Evolutionary conservation across 2,329 filamentous ascomycete species (phyloP).

Genomic region (Cladosporium sp.): DNA sequence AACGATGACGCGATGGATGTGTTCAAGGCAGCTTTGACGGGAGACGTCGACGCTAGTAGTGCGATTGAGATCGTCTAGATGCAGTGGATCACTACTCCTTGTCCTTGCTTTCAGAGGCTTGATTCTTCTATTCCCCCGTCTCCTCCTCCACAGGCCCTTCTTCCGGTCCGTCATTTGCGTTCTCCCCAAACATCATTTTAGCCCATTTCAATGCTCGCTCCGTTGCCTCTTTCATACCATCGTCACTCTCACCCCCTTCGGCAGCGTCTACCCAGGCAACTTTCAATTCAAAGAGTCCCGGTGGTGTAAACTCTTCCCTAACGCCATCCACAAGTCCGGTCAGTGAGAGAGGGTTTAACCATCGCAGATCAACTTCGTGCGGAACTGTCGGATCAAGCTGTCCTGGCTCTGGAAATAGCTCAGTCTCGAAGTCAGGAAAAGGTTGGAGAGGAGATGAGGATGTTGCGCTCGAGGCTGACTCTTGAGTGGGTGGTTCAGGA

Average conservation of each 20-base stretch:
- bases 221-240: not conserved
- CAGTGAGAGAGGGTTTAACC: too few species aligned
- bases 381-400: not conserved
- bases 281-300: too few species aligned
- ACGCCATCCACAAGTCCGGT: too few species aligned
- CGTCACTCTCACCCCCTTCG: not conserved
- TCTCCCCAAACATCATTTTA: not conserved
- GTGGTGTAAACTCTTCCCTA: too few species aligned
- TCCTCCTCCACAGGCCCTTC: not conserved
- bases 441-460: not conserved
- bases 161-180: not conserved
- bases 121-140: too few species aligned
- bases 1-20: conserved; percentile 27
- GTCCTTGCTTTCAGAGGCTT: too few species aligned
- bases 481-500: too few species aligned
- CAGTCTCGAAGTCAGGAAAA: not conserved
- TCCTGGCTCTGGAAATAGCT: not conserved
- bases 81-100: not conserved
- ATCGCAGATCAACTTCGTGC: not conserved
- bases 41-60: not conserved
- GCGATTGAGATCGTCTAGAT: conserved; percentile 9
- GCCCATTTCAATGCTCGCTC: not conserved
- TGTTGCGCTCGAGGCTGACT: not conserved
- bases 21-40: conserved; percentile 14
- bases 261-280: too few species aligned